Base-by-base conservation (phyloP, 148 eudicot genomes). In the Simmondsia chinensis region DNA sequence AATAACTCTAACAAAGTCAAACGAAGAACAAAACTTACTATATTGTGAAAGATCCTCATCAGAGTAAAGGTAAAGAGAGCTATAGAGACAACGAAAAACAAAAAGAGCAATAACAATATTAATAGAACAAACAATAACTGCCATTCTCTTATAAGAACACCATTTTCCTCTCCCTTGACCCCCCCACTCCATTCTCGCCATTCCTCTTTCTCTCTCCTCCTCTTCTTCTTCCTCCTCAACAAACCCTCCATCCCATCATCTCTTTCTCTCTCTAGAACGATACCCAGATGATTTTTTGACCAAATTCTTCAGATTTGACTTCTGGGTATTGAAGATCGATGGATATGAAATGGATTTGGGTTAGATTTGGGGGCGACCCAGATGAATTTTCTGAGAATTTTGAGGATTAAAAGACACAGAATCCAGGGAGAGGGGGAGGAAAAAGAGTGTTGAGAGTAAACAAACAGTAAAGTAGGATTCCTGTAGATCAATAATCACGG, bases 111-210 rank as follows among this genome's bases (percentile, higher is more conserved):
- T 57, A 37, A 56, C 70, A 61, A 81, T 66, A 57, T 89, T 89
- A 57, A 89, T 64, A 33, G 78, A 75, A 63, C 97, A 89, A 53
- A 84, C 60, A 41, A 79, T 30, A 6, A 89, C 44, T 11, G 93
- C 76, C 6, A 72, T 73, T 36, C 82, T 70, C 66, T 76, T 88
- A 66, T 78, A 78, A 14, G 97, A 77, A 66, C 68, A 72, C 77
- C 84, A 76, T 63, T 63, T 70, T 2, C 59, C 56, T 61, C 81
- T 73, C 20, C 70, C 67, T 39, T 41, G 65, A 26, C 44, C 20
- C n/a, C 62, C 71, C 61, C 58, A 68, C 54, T 76, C 83, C 43
- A 50, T 50, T 36, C 83, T 79, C 65, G 77, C 87, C 88, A 76
- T 83, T 64, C 16, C 38, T 51, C 25, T 18, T 7, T 43, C 24